Evolutionary conservation across 352 stramenopile species (phyloP), one percentile per base, ranked within the genome.

Genomic region (Saprolegnia diclina): DNA sequence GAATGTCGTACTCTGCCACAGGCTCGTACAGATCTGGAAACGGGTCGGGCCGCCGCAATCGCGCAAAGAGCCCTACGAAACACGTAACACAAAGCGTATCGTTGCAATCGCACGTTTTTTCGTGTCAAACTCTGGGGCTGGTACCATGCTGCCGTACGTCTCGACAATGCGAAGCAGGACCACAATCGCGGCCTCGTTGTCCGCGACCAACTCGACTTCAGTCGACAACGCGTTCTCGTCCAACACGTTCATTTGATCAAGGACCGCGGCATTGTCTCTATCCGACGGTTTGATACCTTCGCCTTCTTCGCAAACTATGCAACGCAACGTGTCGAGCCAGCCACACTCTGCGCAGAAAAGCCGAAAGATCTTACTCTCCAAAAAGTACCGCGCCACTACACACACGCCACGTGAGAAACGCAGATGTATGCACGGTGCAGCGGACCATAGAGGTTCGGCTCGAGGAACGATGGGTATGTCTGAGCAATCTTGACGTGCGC

Each of bases 161-260:
- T 72, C 64, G 6, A 91, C 67, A 24, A 72, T 76, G 35, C 72
- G 67, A 2, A 91, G 72, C 54, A 91, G 71, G 16, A 78, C 79
- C 26, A 72, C 38, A 32, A 81, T 79, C n/a, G 88, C 81, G 19
- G 56, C 63, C 32, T 54, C 44, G 64, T 83, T 87, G 66, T 91
- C 83, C 4, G 76, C 79, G 2, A 91, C 74, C 37, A 91, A 56
- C 68, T 90, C 83, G 16, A 90, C 77, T 35, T 91, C 83, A 19
- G 81, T 91, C 37, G 83, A 90, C 18, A 80, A 80, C 29, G 90
- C 81, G 66, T 84, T 81, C 35, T 78, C 79, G 11, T 83, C 67
- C 53, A 89, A 77, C 63, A 76, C 78, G 9, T 74, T 70, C 53
- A 88, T 73, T 44, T 85, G 78, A 61, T 87, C 74, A 0, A 90